Evolutionary conservation across 805 yeast species (phyloP).

Genomic region (Peterozyma toletana): DNA sequence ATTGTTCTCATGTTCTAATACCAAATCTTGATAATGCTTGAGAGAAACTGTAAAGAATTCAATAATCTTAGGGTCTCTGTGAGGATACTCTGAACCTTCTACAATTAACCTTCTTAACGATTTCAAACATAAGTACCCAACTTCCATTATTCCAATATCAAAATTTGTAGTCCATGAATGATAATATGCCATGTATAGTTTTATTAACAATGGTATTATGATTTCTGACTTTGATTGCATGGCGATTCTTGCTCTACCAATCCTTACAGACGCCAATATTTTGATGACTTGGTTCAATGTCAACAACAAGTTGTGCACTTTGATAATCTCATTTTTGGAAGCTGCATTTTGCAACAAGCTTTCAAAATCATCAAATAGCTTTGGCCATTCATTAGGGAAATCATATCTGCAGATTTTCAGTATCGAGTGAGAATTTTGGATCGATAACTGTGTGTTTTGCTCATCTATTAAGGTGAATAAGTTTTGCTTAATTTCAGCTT

Average conservation of each 20-base stretch:
- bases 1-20: slow-evolving; percentile 44
- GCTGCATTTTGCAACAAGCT: slow-evolving; percentile 35
- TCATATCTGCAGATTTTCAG: slow-evolving; percentile 77
- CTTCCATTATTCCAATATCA: slow-evolving; percentile 54
- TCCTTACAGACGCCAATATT: slow-evolving; percentile 62
- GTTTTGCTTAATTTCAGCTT: slow-evolving; percentile 48
- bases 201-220: slow-evolving; percentile 51
- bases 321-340: slow-evolving; percentile 36
- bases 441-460: slow-evolving; percentile 63
- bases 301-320: slow-evolving; percentile 54
- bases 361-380: slow-evolving; percentile 60
- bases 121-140: slow-evolving; percentile 74
- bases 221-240: slow-evolving; percentile 67
- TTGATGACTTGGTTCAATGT: slow-evolving; percentile 77
- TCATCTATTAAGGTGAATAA: slow-evolving; percentile 56
- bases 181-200: slow-evolving; percentile 52
- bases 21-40: slow-evolving; percentile 51
- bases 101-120: slow-evolving; percentile 64
- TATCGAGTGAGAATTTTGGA: slow-evolving; percentile 81
- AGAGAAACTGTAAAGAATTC: slow-evolving; percentile 55
- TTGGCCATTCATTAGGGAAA: slow-evolving; percentile 85
- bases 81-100: slow-evolving; percentile 70
- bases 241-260: slow-evolving; percentile 76
- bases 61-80: slow-evolving; percentile 46
- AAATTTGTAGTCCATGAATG: slow-evolving; percentile 50